Conservation (phyloP, 257 asterid species). For the Plantago ovata region DNA sequence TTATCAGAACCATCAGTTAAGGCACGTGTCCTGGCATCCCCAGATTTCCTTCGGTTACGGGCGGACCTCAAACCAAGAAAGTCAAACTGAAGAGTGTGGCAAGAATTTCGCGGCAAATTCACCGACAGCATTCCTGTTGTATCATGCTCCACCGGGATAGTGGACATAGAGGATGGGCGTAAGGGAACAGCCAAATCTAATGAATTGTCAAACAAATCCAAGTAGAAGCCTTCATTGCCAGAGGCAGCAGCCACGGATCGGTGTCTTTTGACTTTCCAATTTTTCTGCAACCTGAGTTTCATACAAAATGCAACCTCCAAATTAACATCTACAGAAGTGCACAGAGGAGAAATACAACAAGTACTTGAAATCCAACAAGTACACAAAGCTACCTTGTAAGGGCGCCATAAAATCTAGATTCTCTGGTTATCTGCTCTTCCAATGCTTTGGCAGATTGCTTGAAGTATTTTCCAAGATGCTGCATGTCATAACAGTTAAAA, state of each 20-base stretch:
- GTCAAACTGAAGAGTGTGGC: conserved; percentile 80
- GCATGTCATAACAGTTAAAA: conserved; percentile 22
- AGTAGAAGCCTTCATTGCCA: conserved; percentile 91
- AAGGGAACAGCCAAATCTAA: conserved; percentile 60
- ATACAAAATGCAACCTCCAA: conserved; percentile 19
- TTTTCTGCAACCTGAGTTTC: conserved; percentile 81
- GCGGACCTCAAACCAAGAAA: conserved; percentile 56
- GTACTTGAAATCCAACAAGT: too few relatives aligned
- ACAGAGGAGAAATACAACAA: conserved; percentile 1
- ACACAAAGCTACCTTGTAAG: conserved; percentile 61
- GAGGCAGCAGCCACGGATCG: conserved; percentile 90
- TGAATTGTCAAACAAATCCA: conserved; percentile 89
- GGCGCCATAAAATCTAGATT: conserved; percentile 98
- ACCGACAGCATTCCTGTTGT: conserved; percentile 94
- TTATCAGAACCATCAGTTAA: conserved; percentile 32
- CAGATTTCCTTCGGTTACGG: conserved; percentile 13
- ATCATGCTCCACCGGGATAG: conserved; percentile 84
- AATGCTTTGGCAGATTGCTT: conserved; percentile 91
- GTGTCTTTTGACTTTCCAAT: conserved; percentile 92
- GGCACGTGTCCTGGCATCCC: too few relatives aligned
- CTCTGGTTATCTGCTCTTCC: conserved; percentile 81
- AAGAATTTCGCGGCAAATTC: conserved; percentile 67
- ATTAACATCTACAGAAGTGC: neutral
- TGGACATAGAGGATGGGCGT: conserved; percentile 79
- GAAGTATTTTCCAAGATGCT: conserved; percentile 93